Percentiles rank a stretch among this genome's conserved stretches.
phyloP scores from a whole-genome alignment of 495 filamentous ascomycete species.

The Jackrogersella minutella region DNA sequence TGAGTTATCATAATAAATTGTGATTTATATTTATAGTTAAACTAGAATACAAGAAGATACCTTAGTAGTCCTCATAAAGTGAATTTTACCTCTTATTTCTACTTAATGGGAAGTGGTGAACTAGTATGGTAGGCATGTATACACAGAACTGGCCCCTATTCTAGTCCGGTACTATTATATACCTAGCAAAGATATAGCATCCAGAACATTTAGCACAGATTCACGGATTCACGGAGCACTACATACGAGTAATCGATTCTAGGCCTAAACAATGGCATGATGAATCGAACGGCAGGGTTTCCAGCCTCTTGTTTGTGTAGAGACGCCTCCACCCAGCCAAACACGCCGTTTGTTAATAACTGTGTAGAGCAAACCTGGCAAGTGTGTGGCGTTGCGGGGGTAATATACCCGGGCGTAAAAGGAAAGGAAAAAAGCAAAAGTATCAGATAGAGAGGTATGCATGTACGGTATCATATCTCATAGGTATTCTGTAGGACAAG shows the following conservation, averaged over 20 bases:
- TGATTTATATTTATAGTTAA: not conserved
- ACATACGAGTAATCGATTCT: not conserved
- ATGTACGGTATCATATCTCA: no score
- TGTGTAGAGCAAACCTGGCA: no score
- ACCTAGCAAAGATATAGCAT: not conserved
- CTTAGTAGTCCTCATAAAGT: not conserved
- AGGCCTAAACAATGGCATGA: not conserved
- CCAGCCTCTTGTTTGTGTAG: no score
- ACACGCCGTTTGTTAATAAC: no score
- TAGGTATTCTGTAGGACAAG: no score
- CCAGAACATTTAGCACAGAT: not conserved
- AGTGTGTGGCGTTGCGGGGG: no score
- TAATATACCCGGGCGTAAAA: no score
- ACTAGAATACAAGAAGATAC: not conserved
- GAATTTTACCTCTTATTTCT: not conserved
- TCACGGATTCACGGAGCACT: not conserved
- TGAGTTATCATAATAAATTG: not conserved
- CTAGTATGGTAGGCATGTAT: not conserved
- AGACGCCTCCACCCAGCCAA: no score
- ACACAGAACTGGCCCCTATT: not conserved
- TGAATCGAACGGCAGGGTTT: not conserved
- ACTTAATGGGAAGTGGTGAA: not conserved
- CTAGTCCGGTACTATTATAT: not conserved
- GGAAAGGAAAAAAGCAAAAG: no score
- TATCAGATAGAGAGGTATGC: no score